These are phyloP conservation scores for Acorus gramineus DNA, from an alignment of 106 monocot genomes.

Conservation along the genomic window DNA sequence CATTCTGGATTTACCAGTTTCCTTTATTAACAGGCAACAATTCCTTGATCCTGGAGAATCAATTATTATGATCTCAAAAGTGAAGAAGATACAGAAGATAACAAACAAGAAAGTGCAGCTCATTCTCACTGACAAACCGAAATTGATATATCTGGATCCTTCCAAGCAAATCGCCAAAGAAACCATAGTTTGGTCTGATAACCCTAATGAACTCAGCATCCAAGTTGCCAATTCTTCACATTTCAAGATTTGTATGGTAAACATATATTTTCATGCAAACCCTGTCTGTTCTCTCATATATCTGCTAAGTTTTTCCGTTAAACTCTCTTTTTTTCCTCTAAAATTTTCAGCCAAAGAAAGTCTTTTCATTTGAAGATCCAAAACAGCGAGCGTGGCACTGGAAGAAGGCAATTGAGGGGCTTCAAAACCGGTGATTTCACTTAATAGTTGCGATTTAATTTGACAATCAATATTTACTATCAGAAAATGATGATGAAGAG, in stretches of 20 bases:
- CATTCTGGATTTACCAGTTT: no score
- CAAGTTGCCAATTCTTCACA: constrained; percentile 61
- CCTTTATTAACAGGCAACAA: constrained; percentile 45
- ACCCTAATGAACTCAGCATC: constrained; percentile 47
- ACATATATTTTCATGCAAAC: neutral
- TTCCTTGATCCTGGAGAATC: constrained; percentile 81
- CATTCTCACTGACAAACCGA: constrained; percentile 84
- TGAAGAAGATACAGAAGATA: constrained; percentile 76
- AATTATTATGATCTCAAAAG: constrained; percentile 64
- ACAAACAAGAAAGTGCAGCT: constrained; percentile 91
- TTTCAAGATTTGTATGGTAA: constrained; percentile 89
- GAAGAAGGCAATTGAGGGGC: constrained; percentile 83
- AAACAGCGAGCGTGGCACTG: constrained; percentile 86
- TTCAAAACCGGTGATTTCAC: constrained; percentile 27
- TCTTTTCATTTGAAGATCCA: constrained; percentile 75
- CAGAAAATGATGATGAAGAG: no score
- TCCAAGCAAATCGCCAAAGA: constrained; percentile 46
- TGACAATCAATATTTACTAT: no score
- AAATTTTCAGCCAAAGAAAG: constrained; percentile 61
- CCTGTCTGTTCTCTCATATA: neutral
- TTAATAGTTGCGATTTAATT: no score
- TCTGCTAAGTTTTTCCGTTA: neutral
- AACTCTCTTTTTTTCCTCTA: neutral
- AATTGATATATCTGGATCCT: constrained; percentile 60
- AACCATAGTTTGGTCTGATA: constrained; percentile 76